Evolutionary conservation across 371 early-diverging fungal genomes (phyloP), one percentile per base, ranked within the genome.

Genomic region (Mucor velutinosus): DNA sequence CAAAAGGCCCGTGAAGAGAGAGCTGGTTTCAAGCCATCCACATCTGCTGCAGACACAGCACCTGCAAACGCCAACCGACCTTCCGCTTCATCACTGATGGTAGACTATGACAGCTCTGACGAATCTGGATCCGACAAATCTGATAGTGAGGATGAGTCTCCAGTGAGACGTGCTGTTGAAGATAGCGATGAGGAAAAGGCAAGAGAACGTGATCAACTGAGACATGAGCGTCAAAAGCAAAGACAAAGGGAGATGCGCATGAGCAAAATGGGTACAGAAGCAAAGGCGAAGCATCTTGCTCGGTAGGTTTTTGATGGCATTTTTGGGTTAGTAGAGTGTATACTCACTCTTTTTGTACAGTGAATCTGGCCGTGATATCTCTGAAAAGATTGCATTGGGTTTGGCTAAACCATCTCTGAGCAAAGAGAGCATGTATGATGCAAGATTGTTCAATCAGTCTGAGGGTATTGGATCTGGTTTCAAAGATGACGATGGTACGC

Each of bases 381-480:
- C 97, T 1, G 99, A 99, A 80, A 97, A 97, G 81, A 93, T 99
- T 68, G 98, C 99, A 3, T 86, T 99, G 60, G 98, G 98, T 39
- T 78, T 96, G 58, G 97, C 97, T 35, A 92, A 95, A 68, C 98
- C 98, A 0, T 89, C 96, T 0, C 75, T 88, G 56, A 86, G 92
- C 58, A 89, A 91, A 75, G 99, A 98, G 60, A 88, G 93, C 62
- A 85, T 97, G 91, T 98, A 90, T 72, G 99, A 99, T 76, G 87
- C 92, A 39, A 89, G 99, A 58, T 82, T 99, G 58, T 97, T 96
- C 77, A 95, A 98, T 80, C 96, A 94, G 74, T 86, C 90, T 1
- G 87, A 89, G 62, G 98, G 97, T 19, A 80, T 97, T 60, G 81
- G 80, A 53, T 92, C 95, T 35, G 95, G 96, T 21, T 94, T 97